A percentile compares a stretch with the other conserved stretches of the same genome.
These are phyloP conservation scores for Aspergillus nanangensis DNA, from an alignment of 495 filamentous ascomycete species.

Conservation along the genomic window DNA sequence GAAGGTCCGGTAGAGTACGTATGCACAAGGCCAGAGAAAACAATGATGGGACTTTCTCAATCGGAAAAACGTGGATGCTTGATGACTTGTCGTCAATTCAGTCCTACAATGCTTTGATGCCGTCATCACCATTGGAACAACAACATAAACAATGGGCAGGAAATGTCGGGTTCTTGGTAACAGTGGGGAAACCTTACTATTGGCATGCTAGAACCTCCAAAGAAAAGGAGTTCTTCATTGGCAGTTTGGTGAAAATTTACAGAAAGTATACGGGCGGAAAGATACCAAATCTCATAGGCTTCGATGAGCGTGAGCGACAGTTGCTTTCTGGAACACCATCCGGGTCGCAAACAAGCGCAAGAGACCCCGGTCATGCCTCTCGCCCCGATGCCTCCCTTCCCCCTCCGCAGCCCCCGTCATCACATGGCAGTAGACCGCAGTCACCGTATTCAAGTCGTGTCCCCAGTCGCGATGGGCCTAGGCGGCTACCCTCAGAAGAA, in stretches of 20 bases:
- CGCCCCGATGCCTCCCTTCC: constrained; percentile 28
- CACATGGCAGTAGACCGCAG: constrained; percentile 19
- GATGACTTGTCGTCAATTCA: constrained; percentile 80
- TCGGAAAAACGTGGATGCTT: constrained; percentile 95
- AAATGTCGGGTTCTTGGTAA: constrained; percentile 81
- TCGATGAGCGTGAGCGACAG: constrained; percentile 74
- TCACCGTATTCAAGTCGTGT: constrained; percentile 26
- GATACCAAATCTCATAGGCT: constrained; percentile 73
- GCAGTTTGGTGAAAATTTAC: constrained; percentile 90
- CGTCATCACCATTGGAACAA: constrained; percentile 51
- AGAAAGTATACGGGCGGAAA: constrained; percentile 91
- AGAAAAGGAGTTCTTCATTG: constrained; percentile 98
- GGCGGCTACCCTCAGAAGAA: constrained; percentile 39
- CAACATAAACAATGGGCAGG: constrained; percentile 73
- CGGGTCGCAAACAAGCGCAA: constrained; percentile 28
- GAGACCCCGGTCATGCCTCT: constrained; percentile 25
- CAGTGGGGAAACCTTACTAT: constrained; percentile 89
- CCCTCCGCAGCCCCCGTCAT: constrained; percentile 26
- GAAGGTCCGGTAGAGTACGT: constrained; percentile 85
- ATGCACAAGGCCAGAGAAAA: constrained; percentile 98
- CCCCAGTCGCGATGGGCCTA: constrained; percentile 34
- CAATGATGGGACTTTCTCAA: constrained; percentile 86
- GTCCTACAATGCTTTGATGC: constrained; percentile 59
- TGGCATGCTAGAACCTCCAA: constrained; percentile 89
- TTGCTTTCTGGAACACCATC: constrained; percentile 50